These are phyloP conservation scores for Leishmania turanica DNA, from an alignment of 208 protist species.

Conservation along the genomic window DNA sequence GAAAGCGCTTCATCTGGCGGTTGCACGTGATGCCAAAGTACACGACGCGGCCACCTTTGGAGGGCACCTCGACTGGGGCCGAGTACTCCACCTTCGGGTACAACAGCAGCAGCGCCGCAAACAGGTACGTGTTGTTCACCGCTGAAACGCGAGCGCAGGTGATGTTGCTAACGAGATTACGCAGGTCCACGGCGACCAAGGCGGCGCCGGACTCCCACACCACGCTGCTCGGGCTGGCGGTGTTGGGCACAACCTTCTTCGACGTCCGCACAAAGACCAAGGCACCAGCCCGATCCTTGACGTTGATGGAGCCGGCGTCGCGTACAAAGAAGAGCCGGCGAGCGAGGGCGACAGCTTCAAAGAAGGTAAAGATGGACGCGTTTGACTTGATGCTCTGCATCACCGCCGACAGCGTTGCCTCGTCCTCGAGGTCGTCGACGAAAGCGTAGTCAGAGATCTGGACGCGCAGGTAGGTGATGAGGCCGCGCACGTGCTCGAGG, in stretches of 20 bases:
- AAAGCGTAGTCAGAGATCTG: conserved; percentile 88
- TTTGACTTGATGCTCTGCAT: conserved; percentile 47
- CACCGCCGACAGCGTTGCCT: conserved; percentile 35
- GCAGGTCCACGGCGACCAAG: conserved; percentile 69
- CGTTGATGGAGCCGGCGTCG: conserved; percentile 63
- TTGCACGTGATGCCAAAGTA: conserved; percentile 90
- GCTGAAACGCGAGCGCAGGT: conserved; percentile 57
- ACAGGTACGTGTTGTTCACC: conserved; percentile 77
- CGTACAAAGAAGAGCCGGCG: conserved; percentile 73
- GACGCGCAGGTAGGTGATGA: conserved; percentile 70
- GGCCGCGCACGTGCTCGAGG: conserved; percentile 55
- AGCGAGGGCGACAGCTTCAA: conserved; percentile 61
- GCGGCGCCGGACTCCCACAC: conserved; percentile 67
- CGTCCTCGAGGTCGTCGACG: conserved; percentile 58
- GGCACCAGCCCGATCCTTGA: conserved; percentile 60
- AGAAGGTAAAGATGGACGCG: conserved; percentile 70
- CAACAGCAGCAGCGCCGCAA: conserved; percentile 79
- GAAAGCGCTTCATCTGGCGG: conserved; percentile 86
- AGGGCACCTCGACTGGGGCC: conserved; percentile 50
- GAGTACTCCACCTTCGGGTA: conserved; percentile 88
- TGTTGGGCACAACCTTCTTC: conserved; percentile 71
- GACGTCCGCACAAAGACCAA: conserved; percentile 89
- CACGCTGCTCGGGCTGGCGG: conserved; percentile 37
- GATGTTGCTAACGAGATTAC: conserved; percentile 55
- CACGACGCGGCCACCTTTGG: conserved; percentile 52